phyloP scores from a whole-genome alignment of 805 yeast genomes.

The Zygoascus flipseniorum region DNA sequence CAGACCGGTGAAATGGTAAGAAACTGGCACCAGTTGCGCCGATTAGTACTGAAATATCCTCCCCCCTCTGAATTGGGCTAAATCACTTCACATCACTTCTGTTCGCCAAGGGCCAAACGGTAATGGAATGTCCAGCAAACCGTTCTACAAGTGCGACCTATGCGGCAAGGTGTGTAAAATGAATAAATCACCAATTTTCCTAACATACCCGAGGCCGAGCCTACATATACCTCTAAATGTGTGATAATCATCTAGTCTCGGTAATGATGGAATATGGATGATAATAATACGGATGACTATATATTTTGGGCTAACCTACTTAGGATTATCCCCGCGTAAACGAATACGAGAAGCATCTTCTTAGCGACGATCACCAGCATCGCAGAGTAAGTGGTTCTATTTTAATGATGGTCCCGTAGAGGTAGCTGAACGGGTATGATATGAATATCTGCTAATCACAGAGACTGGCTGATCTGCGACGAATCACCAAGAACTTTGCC shows the following conservation, averaged over 20 bases:
- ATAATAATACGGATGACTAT: no score
- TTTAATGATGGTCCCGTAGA: no score
- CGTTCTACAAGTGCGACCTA: neutral
- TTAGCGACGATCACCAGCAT: constrained; percentile 4
- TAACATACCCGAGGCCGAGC: no score
- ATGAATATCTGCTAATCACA: neutral
- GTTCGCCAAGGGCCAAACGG: neutral
- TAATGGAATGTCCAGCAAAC: neutral
- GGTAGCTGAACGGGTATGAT: neutral
- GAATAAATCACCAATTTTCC: neutral
- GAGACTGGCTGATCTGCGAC: neutral
- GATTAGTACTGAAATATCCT: no score
- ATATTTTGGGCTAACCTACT: neutral
- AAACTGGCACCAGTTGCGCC: no score
- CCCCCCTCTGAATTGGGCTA: no score
- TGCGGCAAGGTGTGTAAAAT: neutral
- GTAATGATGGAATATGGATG: no score
- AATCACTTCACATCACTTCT: no score
- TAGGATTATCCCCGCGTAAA: constrained; percentile 1
- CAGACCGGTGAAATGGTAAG: no score
- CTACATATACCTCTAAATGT: neutral
- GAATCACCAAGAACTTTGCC: neutral
- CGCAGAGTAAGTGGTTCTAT: neutral
- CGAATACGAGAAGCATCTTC: constrained; percentile 5
- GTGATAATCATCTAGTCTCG: no score